Conservation (phyloP, 176 grass and related monocot genomes). For the Metroxylon sagu region DNA sequence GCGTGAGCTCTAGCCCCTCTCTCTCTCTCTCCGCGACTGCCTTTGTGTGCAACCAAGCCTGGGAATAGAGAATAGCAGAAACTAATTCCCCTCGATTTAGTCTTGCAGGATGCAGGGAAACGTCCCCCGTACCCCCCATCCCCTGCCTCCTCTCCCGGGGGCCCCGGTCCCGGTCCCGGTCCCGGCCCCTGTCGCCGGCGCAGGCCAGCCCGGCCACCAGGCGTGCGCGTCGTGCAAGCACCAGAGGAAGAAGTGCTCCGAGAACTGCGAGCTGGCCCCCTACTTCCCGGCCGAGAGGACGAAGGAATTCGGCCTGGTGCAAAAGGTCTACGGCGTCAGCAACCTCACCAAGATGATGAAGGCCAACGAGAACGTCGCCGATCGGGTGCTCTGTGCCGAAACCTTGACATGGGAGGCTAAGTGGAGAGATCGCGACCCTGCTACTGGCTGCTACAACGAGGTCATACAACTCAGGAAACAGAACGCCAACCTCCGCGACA, state of each 20-base stretch:
- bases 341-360: slow-evolving; percentile 21
- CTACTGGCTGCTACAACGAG: slow-evolving; percentile 3
- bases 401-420: slow-evolving; percentile 19
- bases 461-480: neutral
- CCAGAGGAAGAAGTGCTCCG: slow-evolving; percentile 19
- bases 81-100: too few relatives aligned
- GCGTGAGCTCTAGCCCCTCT: too few relatives aligned
- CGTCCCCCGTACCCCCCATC: too few relatives aligned
- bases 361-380: neutral
- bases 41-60: too few relatives aligned
- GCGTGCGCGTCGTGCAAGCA: slow-evolving; percentile 31
- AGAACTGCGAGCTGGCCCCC: slow-evolving; percentile 1
- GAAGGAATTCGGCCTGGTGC: slow-evolving; percentile 3
- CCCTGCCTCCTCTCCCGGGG: too few relatives aligned
- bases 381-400: neutral
- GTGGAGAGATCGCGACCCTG: neutral
- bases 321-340: slow-evolving; percentile 22
- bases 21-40: too few relatives aligned
- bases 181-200: too few relatives aligned
- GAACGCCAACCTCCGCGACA: neutral
- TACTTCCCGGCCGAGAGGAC: slow-evolving; percentile 17
- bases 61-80: too few relatives aligned
- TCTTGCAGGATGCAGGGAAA: too few relatives aligned
- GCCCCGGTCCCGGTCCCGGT: too few relatives aligned
- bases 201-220: neutral